These are phyloP conservation scores for Chlorella sorokiniana DNA, from an alignment of 139 green algal species.

Conservation along the genomic window DNA sequence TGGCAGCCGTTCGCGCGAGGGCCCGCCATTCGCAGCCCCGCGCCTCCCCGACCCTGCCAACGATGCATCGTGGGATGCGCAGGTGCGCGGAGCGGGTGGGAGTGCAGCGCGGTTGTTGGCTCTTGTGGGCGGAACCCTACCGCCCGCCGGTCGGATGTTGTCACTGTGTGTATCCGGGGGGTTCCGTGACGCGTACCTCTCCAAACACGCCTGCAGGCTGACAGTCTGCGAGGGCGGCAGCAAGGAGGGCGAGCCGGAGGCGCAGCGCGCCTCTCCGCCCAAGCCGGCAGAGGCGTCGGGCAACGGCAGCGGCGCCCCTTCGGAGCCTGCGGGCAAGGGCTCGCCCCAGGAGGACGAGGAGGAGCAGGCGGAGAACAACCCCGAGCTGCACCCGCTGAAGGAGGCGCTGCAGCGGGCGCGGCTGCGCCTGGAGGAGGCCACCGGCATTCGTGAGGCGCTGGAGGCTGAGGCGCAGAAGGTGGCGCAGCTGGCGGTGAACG, in stretches of 20 bases:
- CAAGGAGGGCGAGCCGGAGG: constrained; percentile 1
- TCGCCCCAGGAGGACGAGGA: not conserved
- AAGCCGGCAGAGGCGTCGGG: not conserved
- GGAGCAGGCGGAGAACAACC: constrained; percentile 43
- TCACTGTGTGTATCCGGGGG: no score
- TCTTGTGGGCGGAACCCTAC: no score
- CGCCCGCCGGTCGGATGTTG: no score
- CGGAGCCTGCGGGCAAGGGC: not conserved
- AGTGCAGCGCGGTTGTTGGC: no score
- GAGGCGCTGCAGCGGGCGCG: constrained; percentile 55
- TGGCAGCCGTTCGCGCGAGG: no score
- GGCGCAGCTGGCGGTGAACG: constrained; percentile 69
- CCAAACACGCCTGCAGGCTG: not conserved
- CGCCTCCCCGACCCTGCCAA: no score
- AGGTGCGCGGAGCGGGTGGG: no score
- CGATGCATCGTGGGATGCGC: no score
- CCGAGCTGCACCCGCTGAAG: constrained; percentile 59
- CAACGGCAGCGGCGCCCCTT: not conserved
- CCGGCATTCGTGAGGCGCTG: constrained; percentile 50
- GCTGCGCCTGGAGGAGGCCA: constrained; percentile 37
- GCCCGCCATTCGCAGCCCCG: no score
- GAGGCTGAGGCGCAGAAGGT: constrained; percentile 63
- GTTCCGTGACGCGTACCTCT: no score
- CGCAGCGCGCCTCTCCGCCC: not conserved
- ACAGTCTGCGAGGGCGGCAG: constrained; percentile 1